Conservation (phyloP, 2,329 filamentous ascomycete species). For the Cadophora malorum region DNA sequence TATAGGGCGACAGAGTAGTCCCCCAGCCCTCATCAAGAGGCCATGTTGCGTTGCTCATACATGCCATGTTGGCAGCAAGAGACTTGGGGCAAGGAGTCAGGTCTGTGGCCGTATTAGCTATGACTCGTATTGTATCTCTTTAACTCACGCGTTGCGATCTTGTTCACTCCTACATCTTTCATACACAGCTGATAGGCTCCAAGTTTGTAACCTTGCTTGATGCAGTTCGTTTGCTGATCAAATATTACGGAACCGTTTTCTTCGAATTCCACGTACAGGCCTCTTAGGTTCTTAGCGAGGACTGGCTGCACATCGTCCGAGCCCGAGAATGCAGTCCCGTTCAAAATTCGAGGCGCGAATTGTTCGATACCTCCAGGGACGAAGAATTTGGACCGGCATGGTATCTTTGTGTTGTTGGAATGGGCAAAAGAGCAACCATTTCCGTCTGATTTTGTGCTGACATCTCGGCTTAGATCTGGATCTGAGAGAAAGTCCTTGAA, state of each 20-base stretch:
- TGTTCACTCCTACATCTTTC: not conserved
- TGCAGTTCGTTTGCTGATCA: slow-evolving; percentile 17
- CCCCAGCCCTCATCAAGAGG: not conserved
- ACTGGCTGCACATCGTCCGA: slow-evolving; percentile 12
- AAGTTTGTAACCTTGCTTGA: not conserved
- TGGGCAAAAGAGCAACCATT: not conserved
- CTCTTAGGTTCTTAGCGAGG: not conserved
- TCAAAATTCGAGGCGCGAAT: slow-evolving; percentile 7
- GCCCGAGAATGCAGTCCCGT: not conserved
- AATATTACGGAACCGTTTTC: not conserved
- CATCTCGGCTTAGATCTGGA: slow-evolving; percentile 1
- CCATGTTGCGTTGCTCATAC: slow-evolving; percentile 11
- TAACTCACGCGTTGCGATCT: slow-evolving; percentile 10
- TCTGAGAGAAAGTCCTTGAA: slow-evolving; percentile 19
- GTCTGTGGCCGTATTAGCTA: not conserved
- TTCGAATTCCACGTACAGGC: slow-evolving; percentile 3
- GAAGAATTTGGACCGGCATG: slow-evolving; percentile 10
- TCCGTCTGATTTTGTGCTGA: not conserved
- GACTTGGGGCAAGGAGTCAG: slow-evolving; percentile 17
- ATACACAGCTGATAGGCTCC: slow-evolving; percentile 16
- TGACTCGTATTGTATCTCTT: no score
- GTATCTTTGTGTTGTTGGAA: not conserved
- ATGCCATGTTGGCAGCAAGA: slow-evolving; percentile 11
- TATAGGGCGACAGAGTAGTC: not conserved
- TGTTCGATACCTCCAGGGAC: slow-evolving; percentile 20